These are phyloP conservation scores for Helicostylum pulchrum DNA, from an alignment of 192 early-diverging fungal genomes.

Conservation along the genomic window DNA sequence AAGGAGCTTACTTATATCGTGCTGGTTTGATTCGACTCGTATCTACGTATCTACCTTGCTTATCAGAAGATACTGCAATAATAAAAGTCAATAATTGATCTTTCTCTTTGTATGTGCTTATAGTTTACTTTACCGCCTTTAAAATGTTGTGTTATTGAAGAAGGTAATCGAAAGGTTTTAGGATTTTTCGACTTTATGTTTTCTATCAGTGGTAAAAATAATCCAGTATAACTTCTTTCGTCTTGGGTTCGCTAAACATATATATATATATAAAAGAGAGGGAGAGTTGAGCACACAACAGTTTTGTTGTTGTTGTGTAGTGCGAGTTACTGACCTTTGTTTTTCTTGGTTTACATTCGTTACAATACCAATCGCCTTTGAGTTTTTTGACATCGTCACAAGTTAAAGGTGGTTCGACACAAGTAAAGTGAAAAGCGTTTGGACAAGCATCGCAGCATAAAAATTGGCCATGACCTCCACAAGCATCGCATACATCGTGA, in stretches of 20 bases:
- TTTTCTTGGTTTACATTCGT: conserved; percentile 26
- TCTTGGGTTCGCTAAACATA: too few species aligned
- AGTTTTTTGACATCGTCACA: conserved; percentile 32
- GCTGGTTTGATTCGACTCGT: conserved; percentile 32
- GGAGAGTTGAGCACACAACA: too few species aligned
- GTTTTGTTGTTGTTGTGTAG: too few species aligned
- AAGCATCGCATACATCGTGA: conserved; percentile 41
- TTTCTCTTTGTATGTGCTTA: background rate
- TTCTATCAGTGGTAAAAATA: conserved; percentile 40
- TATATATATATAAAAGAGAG: too few species aligned
- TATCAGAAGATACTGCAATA: conserved; percentile 37
- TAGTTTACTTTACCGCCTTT: conserved; percentile 34
- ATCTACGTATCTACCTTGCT: conserved; percentile 44
- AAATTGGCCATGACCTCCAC: conserved; percentile 34
- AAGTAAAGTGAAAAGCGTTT: conserved; percentile 43
- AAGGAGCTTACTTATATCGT: conserved; percentile 13
- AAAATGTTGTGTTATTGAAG: conserved; percentile 33
- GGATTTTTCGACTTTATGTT: conserved; percentile 43
- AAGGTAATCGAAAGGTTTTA: conserved; percentile 36
- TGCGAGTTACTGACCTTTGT: background rate
- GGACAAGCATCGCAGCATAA: conserved; percentile 46
- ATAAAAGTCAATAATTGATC: background rate
- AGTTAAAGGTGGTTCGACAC: conserved; percentile 42
- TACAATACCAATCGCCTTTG: conserved; percentile 40
- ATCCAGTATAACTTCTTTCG: background rate